Conservation (phyloP, 257 asterid genomes). For the Primulina tabacum region DNA sequence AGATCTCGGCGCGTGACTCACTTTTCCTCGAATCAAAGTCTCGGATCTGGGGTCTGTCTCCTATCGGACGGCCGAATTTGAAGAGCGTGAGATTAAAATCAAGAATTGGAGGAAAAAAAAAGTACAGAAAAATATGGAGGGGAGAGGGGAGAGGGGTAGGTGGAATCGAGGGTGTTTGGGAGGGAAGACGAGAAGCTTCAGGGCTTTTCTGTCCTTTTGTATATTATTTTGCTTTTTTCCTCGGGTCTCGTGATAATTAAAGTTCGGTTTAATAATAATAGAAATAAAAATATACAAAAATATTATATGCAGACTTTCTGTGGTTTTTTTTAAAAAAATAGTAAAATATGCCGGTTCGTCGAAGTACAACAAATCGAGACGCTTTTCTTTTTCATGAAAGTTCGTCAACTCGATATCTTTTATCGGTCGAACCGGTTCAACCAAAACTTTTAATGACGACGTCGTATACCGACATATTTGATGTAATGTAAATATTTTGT, state of each 20-base stretch:
- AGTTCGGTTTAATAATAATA: slow-evolving; percentile 17
- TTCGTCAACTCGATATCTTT: too few relatives aligned
- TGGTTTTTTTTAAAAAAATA: too few relatives aligned
- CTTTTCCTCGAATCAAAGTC: slow-evolving; percentile 24
- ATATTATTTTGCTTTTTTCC: slow-evolving; percentile 10
- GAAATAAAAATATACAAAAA: too few relatives aligned
- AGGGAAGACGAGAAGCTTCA: slow-evolving; percentile 14
- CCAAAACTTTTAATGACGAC: too few relatives aligned
- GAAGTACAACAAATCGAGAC: too few relatives aligned
- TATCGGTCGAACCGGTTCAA: too few relatives aligned
- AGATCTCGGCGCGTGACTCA: slow-evolving; percentile 46
- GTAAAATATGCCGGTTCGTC: too few relatives aligned
- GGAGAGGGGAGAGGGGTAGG: neutral
- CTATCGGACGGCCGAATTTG: slow-evolving; percentile 36
- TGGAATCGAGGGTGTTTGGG: slow-evolving; percentile 12
- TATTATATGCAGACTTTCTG: too few relatives aligned
- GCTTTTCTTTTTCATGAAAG: too few relatives aligned
- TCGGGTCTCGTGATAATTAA: slow-evolving; percentile 30
- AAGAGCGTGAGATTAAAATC: neutral
- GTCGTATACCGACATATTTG: too few relatives aligned
- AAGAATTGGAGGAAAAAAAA: neutral
- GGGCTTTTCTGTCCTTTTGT: slow-evolving; percentile 52
- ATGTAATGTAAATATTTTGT: too few relatives aligned
- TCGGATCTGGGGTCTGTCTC: slow-evolving; percentile 37
- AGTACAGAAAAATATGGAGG: neutral